Evolutionary conservation across 352 stramenopile species (phyloP).

Genomic region (Phytophthora tubulina): DNA sequence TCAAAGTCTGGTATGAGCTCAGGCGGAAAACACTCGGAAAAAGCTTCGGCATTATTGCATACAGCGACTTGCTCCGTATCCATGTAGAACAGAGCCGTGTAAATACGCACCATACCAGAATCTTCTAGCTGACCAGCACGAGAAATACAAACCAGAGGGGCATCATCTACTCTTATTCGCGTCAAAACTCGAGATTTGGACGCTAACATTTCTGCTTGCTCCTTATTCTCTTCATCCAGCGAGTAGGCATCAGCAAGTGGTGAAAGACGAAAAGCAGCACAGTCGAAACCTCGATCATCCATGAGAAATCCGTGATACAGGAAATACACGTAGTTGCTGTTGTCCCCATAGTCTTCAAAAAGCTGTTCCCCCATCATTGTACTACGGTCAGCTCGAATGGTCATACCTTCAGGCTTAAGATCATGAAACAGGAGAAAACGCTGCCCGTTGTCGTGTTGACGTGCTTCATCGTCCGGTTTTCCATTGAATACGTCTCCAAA

Average conservation of each 20-base stretch:
- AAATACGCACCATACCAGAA: conserved; percentile 43
- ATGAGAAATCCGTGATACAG: conserved; percentile 94
- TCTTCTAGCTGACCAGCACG: conserved; percentile 40
- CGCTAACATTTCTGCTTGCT: conserved; percentile 21
- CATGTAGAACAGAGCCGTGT: conserved; percentile 40
- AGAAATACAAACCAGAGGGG: conserved; percentile 44
- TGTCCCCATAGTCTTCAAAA: conserved; percentile 97
- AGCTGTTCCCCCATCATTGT: conserved; percentile 60
- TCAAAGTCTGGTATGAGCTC: conserved; percentile 25
- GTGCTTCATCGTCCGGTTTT: conserved; percentile 42
- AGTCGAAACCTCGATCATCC: conserved; percentile 90
- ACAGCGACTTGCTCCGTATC: conserved; percentile 21
- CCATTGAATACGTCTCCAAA: conserved; percentile 93
- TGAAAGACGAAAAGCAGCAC: conserved; percentile 60
- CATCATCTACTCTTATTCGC: conserved; percentile 48
- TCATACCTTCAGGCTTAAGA: conserved; percentile 52
- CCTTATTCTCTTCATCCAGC: conserved; percentile 2
- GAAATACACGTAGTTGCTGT: conserved; percentile 91
- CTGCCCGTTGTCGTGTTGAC: conserved; percentile 50
- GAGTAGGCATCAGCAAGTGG: conserved; percentile 13
- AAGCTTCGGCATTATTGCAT: conserved; percentile 39
- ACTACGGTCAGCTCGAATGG: conserved; percentile 73
- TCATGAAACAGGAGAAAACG: conserved; percentile 73
- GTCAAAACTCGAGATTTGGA: conserved; percentile 39
- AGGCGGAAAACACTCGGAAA: conserved; percentile 49